Evolutionary conservation across 805 yeast species (phyloP).

Genomic region (Candida takata): DNA sequence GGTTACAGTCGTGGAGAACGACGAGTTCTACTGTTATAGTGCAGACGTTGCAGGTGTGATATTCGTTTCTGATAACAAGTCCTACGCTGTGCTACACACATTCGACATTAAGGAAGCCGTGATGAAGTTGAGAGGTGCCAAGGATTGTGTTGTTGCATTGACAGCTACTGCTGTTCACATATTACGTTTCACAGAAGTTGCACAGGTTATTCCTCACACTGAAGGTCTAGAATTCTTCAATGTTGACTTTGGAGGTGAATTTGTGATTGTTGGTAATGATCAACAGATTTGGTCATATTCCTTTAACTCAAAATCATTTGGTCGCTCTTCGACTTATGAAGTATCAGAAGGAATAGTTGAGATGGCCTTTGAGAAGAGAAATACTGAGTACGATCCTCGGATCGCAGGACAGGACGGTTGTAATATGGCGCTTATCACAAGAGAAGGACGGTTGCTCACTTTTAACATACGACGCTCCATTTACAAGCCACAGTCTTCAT

Average conservation of each 20-base stretch:
- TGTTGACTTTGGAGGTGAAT: conserved; percentile 20
- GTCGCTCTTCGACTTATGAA: conserved; percentile 3
- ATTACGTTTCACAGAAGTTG: neutral
- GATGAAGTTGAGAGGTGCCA: conserved; percentile 8
- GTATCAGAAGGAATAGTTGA: conserved; percentile 9
- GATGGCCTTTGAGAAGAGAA: conserved; percentile 15
- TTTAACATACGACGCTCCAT: conserved; percentile 12
- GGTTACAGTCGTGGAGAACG: conserved; percentile 14
- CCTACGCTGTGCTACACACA: conserved; percentile 3
- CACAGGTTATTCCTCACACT: conserved; percentile 4
- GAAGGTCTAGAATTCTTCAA: conserved; percentile 9
- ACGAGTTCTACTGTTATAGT: conserved; percentile 14
- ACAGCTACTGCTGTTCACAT: conserved; percentile 4
- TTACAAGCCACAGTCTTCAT: conserved; percentile 1
- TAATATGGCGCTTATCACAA: conserved; percentile 16
- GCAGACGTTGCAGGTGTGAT: conserved; percentile 19
- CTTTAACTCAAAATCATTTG: conserved; percentile 10
- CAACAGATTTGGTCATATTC: conserved; percentile 7
- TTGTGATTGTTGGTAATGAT: conserved; percentile 9
- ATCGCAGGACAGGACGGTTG: conserved; percentile 24
- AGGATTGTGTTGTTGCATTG: conserved; percentile 6
- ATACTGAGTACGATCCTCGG: conserved; percentile 2
- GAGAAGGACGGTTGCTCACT: conserved; percentile 7
- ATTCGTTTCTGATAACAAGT: conserved; percentile 15
- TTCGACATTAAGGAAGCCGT: conserved; percentile 6